phyloP scores from a whole-genome alignment of 208 protist genomes.

The Leishmania tarentolae region DNA sequence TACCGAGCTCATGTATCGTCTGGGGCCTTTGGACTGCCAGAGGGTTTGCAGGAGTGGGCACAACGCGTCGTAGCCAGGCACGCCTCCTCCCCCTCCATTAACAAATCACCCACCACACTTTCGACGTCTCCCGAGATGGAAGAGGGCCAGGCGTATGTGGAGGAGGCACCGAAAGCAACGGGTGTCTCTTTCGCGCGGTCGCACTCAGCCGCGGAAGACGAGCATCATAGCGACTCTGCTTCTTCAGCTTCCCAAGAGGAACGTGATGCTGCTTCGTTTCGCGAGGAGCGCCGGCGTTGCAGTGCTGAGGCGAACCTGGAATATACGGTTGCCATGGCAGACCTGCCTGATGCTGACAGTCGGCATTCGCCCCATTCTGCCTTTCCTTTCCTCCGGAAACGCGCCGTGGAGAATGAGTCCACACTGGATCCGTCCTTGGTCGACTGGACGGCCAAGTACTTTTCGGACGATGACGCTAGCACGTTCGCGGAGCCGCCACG shows the following conservation, averaged over 20 bases:
- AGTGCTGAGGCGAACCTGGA: slow-evolving; percentile 52
- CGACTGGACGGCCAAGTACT: slow-evolving; percentile 92
- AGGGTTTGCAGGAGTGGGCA: slow-evolving; percentile 54
- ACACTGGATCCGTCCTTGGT: slow-evolving; percentile 87
- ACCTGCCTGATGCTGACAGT: slow-evolving; percentile 36
- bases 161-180: neutral
- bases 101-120: neutral
- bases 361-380: slow-evolving; percentile 41
- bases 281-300: slow-evolving; percentile 50
- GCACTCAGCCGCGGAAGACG: neutral
- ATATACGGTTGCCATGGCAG: slow-evolving; percentile 64
- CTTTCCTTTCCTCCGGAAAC: slow-evolving; percentile 87
- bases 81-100: neutral
- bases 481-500: slow-evolving; percentile 75
- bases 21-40: slow-evolving; percentile 49
- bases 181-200: neutral
- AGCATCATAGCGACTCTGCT: neutral
- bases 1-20: slow-evolving; percentile 67
- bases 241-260: slow-evolving; percentile 12
- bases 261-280: slow-evolving; percentile 22
- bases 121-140: neutral
- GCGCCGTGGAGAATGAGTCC: slow-evolving; percentile 68
- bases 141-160: neutral
- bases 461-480: slow-evolving; percentile 69
- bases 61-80: slow-evolving; percentile 24